Evolutionary conservation across 108 stramenopile genomes (phyloP).

Genomic region (Cylindrotheca fusiformis): DNA sequence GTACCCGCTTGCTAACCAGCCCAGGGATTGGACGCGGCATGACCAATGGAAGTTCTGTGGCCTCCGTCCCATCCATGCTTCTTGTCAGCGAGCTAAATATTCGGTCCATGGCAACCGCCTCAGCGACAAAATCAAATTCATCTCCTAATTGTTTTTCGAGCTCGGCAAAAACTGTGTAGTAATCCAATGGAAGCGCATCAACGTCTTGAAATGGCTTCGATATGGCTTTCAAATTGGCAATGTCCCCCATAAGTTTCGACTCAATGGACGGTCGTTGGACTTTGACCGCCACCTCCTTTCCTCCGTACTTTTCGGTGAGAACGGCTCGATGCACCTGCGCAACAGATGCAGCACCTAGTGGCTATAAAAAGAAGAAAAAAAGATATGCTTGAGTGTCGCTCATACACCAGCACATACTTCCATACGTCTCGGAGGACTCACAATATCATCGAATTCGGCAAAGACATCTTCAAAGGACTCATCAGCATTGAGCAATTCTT

Average conservation of each 20-base stretch:
- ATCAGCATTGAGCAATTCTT: conserved; percentile 56
- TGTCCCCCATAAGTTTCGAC: conserved; percentile 89
- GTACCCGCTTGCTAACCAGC: conserved; percentile 77
- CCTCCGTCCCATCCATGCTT: conserved; percentile 44
- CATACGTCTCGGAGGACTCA: no score
- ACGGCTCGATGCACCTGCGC: conserved; percentile 95
- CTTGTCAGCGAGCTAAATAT: conserved; percentile 67
- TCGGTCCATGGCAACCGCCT: conserved; percentile 94
- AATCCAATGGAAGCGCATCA: conserved; percentile 85
- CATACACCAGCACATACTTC: neutral
- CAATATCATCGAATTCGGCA: conserved; percentile 83
- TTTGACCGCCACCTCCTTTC: conserved; percentile 92
- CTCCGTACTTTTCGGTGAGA: conserved; percentile 72
- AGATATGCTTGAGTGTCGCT: neutral
- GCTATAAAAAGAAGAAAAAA: no score
- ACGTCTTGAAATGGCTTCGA: conserved; percentile 73
- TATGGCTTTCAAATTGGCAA: conserved; percentile 87
- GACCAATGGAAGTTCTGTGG: conserved; percentile 72
- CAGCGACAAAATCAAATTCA: conserved; percentile 95
- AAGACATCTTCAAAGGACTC: conserved; percentile 84
- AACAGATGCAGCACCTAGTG: conserved; percentile 69
- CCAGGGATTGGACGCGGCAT: conserved; percentile 87
- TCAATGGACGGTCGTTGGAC: conserved; percentile 92
- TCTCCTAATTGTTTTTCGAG: conserved; percentile 84
- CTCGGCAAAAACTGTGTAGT: conserved; percentile 90